Evolutionary conservation across 176 grass and related monocot genomes (phyloP).

Genomic region (Neostapfia colusana): DNA sequence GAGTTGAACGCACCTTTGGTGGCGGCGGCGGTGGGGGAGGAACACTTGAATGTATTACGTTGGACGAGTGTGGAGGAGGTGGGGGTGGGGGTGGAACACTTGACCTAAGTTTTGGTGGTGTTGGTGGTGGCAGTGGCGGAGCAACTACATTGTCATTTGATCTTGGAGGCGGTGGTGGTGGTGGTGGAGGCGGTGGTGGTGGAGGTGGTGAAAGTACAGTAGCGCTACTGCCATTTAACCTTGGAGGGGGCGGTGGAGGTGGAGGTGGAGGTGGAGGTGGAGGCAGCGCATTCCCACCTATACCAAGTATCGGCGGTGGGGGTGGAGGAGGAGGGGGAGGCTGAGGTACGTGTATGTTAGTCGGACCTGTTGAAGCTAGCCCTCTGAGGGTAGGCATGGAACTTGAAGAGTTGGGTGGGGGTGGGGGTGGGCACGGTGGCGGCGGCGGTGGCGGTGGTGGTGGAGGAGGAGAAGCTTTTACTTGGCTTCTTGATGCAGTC

Average conservation of each 20-base stretch:
- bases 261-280: conserved; percentile 21
- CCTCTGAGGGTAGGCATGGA: neutral
- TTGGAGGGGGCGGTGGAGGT: conserved; percentile 41
- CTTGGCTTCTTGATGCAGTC: conserved; percentile 29
- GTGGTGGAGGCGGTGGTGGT: neutral
- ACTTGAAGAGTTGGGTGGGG: conserved; percentile 22
- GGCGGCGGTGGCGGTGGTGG: conserved; percentile 1
- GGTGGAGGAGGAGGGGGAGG: conserved; percentile 38
- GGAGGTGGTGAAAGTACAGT: conserved; percentile 14
- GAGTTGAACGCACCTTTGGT: conserved; percentile 17
- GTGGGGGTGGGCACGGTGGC: neutral
- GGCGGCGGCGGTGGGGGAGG: conserved; percentile 21
- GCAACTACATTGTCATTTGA: neutral
- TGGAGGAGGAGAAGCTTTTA: conserved; percentile 10
- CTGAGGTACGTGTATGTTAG: conserved; percentile 28
- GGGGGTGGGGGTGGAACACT: conserved; percentile 9
- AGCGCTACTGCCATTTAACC: conserved; percentile 15
- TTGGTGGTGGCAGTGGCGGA: neutral
- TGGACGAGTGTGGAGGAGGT: conserved; percentile 24
- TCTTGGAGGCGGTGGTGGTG: conserved; percentile 12
- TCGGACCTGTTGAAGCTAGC: conserved; percentile 15
- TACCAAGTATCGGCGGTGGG: conserved; percentile 33
- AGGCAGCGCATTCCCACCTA: conserved; percentile 15
- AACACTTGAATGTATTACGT: conserved; percentile 22
- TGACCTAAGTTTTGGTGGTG: conserved; percentile 6